A percentile compares a stretch with the other conserved stretches of the same genome.
phyloP scores from a whole-genome alignment of 164 flowering plant genomes.

The grape (Vitis vinifera) region ASM3070453v1 NC_081820.1:2621501-2622000 shows the following conservation, averaged over 20 bases:
- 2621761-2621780: constrained; percentile 23
- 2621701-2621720: constrained; percentile 51
- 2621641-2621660: constrained; percentile 22
- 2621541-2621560: constrained; percentile 27
- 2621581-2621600: constrained; percentile 25
- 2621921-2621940: constrained; percentile 27
- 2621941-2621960: constrained; percentile 33
- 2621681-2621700: constrained; percentile 44
- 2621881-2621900: constrained; percentile 79
- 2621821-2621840: constrained; percentile 38
- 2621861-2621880: constrained; percentile 88
- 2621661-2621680: constrained; percentile 37
- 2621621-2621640: constrained; percentile 26
- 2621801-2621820: constrained; percentile 47
- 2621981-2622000: constrained; percentile 33
- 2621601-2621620: constrained; percentile 22
- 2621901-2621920: constrained; percentile 54
- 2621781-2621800: constrained; percentile 19
- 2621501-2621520: constrained; percentile 65
- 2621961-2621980: constrained; percentile 13
- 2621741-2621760: constrained; percentile 70
- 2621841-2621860: constrained; percentile 82
- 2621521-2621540: constrained; percentile 45
- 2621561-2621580: constrained; percentile 38
- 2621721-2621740: constrained; percentile 75